Evolutionary conservation across 148 eudicot genomes (phyloP).

Genomic region (Rhododendron henanense): DNA sequence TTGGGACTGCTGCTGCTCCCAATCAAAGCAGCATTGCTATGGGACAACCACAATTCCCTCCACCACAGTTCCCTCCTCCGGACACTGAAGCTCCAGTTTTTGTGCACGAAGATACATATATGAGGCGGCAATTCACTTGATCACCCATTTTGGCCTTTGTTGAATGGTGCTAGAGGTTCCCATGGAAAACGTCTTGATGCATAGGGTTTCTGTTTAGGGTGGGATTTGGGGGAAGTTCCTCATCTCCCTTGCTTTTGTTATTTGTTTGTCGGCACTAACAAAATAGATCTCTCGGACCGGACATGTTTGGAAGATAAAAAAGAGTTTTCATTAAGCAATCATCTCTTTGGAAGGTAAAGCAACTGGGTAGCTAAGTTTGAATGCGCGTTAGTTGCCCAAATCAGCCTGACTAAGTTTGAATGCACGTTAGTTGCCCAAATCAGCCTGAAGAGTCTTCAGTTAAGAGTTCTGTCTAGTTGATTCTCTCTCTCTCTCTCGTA

Average conservation of each 20-base stretch:
- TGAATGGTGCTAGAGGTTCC: background rate
- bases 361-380: background rate
- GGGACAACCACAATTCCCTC: conserved; percentile 66
- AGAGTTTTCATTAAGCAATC: background rate
- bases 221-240: background rate
- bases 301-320: background rate
- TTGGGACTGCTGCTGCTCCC: conserved; percentile 34
- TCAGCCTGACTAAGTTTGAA: no score
- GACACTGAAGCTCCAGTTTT: conserved; percentile 39
- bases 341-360: background rate
- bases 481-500: background rate
- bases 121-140: conserved; percentile 70
- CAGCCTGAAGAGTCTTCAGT: background rate
- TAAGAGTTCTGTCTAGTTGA: background rate
- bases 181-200: background rate
- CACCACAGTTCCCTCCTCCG: background rate
- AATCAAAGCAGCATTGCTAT: conserved; percentile 65
- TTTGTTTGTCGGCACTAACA: background rate
- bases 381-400: background rate
- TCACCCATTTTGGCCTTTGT: background rate
- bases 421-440: background rate
- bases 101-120: conserved; percentile 91
- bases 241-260: background rate
- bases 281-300: background rate
- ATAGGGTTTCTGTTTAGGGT: background rate